phyloP scores from a whole-genome alignment of 345 rosid genomes.

The Eucalyptus marginata region DNA sequence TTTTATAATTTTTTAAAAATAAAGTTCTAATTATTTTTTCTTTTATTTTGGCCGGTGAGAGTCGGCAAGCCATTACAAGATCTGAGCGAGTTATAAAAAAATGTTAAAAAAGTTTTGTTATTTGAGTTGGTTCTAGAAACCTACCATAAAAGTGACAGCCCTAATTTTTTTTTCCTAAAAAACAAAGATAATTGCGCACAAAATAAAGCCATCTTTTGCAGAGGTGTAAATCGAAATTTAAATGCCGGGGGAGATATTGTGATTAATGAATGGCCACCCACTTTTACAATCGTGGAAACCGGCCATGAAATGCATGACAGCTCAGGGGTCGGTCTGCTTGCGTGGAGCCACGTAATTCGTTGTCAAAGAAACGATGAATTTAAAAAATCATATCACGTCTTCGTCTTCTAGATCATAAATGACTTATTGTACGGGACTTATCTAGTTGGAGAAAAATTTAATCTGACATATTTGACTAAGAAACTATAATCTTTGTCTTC shows the following conservation, averaged over 20 bases:
- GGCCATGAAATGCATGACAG: neutral
- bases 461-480: neutral
- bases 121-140: neutral
- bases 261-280: neutral
- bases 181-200: neutral
- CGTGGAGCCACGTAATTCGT: neutral
- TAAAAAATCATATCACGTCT: neutral
- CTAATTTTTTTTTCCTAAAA: neutral
- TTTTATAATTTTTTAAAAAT: accelerated
- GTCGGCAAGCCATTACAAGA: too few relatives aligned
- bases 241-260: neutral
- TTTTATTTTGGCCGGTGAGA: neutral
- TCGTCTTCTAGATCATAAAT: neutral
- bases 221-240: neutral
- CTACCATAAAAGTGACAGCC: neutral
- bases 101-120: neutral
- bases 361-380: neutral
- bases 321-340: neutral
- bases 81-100: neutral
- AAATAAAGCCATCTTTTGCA: neutral
- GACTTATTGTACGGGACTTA: neutral
- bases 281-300: neutral
- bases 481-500: neutral
- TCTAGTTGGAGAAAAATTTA: neutral
- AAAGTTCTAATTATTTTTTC: too few relatives aligned